Evolutionary conservation across 2,329 filamentous ascomycete species (phyloP).

Genomic region (Biscogniauxia mediterranea): DNA sequence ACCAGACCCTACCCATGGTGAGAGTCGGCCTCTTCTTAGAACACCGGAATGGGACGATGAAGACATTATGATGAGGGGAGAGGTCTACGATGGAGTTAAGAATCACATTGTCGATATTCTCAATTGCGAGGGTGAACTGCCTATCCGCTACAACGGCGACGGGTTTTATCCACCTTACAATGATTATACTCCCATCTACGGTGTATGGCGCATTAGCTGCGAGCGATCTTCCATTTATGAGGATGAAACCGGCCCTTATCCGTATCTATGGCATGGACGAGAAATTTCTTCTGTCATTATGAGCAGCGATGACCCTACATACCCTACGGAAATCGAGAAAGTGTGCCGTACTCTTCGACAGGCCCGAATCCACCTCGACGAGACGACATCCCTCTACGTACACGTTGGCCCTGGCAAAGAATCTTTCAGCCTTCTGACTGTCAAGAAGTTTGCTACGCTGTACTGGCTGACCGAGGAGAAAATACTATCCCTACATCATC

Average conservation of each 20-base stretch:
- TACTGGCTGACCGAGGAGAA: slow-evolving; percentile 21
- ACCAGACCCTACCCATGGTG: slow-evolving; percentile 15
- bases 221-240: slow-evolving; percentile 18
- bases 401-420: slow-evolving; percentile 28
- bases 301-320: slow-evolving; percentile 5
- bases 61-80: no score
- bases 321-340: slow-evolving; percentile 13
- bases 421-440: slow-evolving; percentile 24
- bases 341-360: slow-evolving; percentile 21
- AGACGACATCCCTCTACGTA: slow-evolving; percentile 22
- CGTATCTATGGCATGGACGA: slow-evolving; percentile 16
- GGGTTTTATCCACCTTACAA: slow-evolving; percentile 14
- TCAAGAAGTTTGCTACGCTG: slow-evolving; percentile 25
- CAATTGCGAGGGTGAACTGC: slow-evolving; percentile 8
- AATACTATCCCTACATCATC: slow-evolving; percentile 26
- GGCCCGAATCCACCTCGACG: slow-evolving; percentile 24
- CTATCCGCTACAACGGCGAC: slow-evolving; percentile 12
- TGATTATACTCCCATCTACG: slow-evolving; percentile 16
- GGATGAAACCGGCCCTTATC: neutral
- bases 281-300: slow-evolving; percentile 27
- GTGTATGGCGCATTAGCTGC: slow-evolving; percentile 21
- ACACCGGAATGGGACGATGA: neutral
- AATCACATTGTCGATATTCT: slow-evolving; percentile 5
- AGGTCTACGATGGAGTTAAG: slow-evolving; percentile 2
- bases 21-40: neutral